phyloP scores from a whole-genome alignment of 176 grass and related monocot species.

The Olyra latifolia region DNA sequence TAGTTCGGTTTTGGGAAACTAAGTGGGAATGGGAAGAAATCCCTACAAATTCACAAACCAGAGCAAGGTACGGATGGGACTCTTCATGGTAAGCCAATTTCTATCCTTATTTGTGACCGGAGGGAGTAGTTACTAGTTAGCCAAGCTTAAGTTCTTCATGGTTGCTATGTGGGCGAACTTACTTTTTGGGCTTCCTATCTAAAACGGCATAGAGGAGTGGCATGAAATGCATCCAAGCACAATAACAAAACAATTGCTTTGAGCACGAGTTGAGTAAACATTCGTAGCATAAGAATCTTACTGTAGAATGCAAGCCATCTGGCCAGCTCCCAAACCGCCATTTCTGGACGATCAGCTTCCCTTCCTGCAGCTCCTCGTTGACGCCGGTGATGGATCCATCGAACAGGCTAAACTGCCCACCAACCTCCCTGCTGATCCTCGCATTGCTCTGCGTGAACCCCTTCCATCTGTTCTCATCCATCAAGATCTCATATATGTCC shows the following conservation, averaged over 20 bases:
- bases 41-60: neutral
- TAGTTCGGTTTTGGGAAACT: neutral
- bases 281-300: neutral
- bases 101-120: neutral
- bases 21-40: neutral
- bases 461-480: constrained; percentile 98
- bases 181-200: neutral
- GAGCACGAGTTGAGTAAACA: neutral
- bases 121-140: neutral
- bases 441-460: constrained; percentile 97
- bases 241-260: neutral
- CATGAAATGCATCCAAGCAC: neutral
- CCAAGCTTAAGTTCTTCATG: neutral
- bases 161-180: neutral
- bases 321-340: constrained; percentile 93
- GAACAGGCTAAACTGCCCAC: constrained; percentile 88
- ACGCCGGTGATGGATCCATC: constrained; percentile 84
- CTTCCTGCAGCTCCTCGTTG: constrained; percentile 93
- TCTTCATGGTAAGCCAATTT: neutral
- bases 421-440: constrained; percentile 87
- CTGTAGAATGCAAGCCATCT: constrained; percentile 71
- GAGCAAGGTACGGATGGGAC: neutral
- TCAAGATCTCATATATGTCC: constrained; percentile 89
- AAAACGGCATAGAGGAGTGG: neutral
- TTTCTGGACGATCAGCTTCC: constrained; percentile 84